A percentile compares a stretch with the other conserved stretches of the same genome.
phyloP scores from a whole-genome alignment of 2,329 filamentous ascomycete species.

The Fusarium neocosmosporiellum region DNA sequence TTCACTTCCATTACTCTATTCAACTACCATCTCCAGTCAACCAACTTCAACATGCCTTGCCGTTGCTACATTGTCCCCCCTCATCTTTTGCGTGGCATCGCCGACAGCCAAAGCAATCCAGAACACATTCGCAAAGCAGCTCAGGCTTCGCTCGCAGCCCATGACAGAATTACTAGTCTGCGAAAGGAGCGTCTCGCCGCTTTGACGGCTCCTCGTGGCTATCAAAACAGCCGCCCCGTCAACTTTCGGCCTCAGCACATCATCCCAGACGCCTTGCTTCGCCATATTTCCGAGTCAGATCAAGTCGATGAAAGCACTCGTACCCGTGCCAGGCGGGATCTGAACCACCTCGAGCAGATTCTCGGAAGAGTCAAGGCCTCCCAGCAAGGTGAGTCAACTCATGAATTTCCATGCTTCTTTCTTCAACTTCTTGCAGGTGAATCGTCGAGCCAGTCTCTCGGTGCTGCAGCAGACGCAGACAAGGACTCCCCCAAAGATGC shows the following conservation, averaged over 20 bases:
- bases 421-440: not conserved
- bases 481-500: conserved; percentile 36
- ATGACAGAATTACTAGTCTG: conserved; percentile 45
- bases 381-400: conserved; percentile 42
- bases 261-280: conserved; percentile 54
- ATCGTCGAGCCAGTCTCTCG: conserved; percentile 30
- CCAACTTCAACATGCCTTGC: conserved; percentile 24
- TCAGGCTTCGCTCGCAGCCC: conserved; percentile 48
- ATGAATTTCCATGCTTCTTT: not conserved
- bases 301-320: conserved; percentile 54
- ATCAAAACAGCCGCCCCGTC: conserved; percentile 20
- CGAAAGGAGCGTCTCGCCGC: conserved; percentile 51
- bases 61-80: conserved; percentile 53
- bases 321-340: conserved; percentile 50
- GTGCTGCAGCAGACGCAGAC: conserved; percentile 29
- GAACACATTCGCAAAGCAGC: conserved; percentile 52
- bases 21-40: not conserved
- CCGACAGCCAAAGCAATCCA: conserved; percentile 52
- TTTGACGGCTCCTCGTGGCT: conserved; percentile 48
- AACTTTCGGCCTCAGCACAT: conserved; percentile 43
- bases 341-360: conserved; percentile 52
- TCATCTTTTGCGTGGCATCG: conserved; percentile 58
- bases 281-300: conserved; percentile 51
- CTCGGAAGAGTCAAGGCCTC: conserved; percentile 38
- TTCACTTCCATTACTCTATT: not conserved